Percentiles rank a stretch among this genome's conserved stretches.
Evolutionary conservation across 2,329 filamentous ascomycete species (phyloP).

Genomic region (Diaporthe helianthi): DNA sequence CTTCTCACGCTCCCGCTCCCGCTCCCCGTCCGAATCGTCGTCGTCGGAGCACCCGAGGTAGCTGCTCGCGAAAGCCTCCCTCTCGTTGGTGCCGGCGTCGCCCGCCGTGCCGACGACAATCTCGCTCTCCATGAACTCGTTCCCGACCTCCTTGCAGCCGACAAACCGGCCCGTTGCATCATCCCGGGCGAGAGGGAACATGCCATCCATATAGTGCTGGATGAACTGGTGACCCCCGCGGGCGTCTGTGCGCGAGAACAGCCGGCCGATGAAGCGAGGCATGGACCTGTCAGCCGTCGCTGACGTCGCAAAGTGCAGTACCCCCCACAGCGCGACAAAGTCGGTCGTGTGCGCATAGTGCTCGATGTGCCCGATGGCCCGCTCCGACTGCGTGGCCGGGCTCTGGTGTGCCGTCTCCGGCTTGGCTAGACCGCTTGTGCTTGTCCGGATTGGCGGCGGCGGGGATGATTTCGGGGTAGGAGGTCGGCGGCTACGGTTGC

Average conservation of each 20-base stretch:
- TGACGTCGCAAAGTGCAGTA: slow-evolving; percentile 68
- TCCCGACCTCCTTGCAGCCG: slow-evolving; percentile 45
- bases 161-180: slow-evolving; percentile 49
- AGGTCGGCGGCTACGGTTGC: background rate
- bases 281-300: slow-evolving; percentile 52
- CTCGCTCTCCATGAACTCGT: slow-evolving; percentile 67
- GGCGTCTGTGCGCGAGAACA: slow-evolving; percentile 60
- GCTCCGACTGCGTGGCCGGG: slow-evolving; percentile 49
- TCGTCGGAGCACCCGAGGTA: slow-evolving; percentile 52
- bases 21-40: slow-evolving; percentile 49
- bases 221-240: slow-evolving; percentile 65
- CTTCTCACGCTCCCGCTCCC: slow-evolving; percentile 37
- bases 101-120: slow-evolving; percentile 55
- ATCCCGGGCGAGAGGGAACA: slow-evolving; percentile 62
- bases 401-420: slow-evolving; percentile 44
- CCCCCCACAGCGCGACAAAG: slow-evolving; percentile 77
- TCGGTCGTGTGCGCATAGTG: slow-evolving; percentile 80
- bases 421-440: slow-evolving; percentile 17
- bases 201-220: slow-evolving; percentile 68
- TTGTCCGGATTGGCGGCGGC: slow-evolving; percentile 20
- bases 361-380: slow-evolving; percentile 74
- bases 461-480: slow-evolving; percentile 13
- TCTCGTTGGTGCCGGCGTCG: slow-evolving; percentile 51
- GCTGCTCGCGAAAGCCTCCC: slow-evolving; percentile 56
- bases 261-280: slow-evolving; percentile 66